Base-by-base conservation (phyloP, 306 rosid species). In the Herpetospermum pedunculosum region DNA sequence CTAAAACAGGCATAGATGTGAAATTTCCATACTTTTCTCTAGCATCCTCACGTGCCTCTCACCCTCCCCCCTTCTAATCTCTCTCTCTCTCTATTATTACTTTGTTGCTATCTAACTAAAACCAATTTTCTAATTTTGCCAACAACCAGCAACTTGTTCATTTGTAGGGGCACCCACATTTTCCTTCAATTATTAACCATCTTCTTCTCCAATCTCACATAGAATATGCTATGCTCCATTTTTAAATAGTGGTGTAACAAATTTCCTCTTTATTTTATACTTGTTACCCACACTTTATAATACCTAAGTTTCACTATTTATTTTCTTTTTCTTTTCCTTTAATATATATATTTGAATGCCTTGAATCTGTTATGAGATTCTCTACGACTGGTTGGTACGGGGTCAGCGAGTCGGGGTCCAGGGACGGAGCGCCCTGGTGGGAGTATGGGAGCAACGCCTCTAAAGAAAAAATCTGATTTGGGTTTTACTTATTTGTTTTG, bases 1-100 rank as follows among this genome's bases (percentile, higher is more conserved):
- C 82, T 54, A 75, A 63, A 79, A 76, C 73, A 76, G 68, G 79
- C 74, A 82, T 37, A 34, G 87, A 84, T 87, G 71, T 83, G 84
- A 76, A 79, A 80, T 79, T 53, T 83, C 81, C 84, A 43, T 73
- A 65, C 47, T 77, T 83, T 84, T 84, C 30, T 73, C 46, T 73
- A 87, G 85, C 96, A 92, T 34, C 23, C 82, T 75, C 93, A 86
- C 96, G 83, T 93, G 97, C 75, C 67, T 63, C 70, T 5, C 70
- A 26, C 21, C 1, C 53, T 14, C 73, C 43, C 73, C 54, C 48
- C 35, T 35, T 59, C 58, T 70, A 47, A 18, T 70, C 75, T 70
- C 28, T 37, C 67, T 70, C 75, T 70, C 28, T 37, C 67, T 74
- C 69, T 16, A 41, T 41, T 74, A 32, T 40, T 54, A 53, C 44